Percentiles rank a stretch among this genome's conserved stretches.
Conservation (phyloP, 306 rosid species). For the Cicer chorassanicum region DNA sequence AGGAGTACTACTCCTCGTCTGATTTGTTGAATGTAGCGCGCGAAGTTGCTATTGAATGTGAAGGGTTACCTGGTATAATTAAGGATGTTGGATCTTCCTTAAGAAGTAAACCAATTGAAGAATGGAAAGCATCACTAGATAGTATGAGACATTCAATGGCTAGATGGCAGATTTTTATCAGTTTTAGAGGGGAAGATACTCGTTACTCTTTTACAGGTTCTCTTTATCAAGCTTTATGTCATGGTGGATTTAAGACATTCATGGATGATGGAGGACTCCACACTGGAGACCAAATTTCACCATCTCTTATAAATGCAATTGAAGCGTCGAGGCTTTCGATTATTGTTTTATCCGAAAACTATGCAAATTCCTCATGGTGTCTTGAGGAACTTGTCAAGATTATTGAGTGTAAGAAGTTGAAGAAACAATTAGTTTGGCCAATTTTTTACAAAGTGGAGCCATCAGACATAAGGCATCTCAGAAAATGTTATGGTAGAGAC, state of each 20-base stretch:
- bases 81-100: conserved; percentile 34
- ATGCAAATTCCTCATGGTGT: conserved; percentile 28
- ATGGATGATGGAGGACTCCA: conserved; percentile 18
- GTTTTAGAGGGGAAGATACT: conserved; percentile 1
- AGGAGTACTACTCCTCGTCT: not conserved
- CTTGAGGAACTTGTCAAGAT: conserved; percentile 37
- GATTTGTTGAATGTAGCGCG: not conserved
- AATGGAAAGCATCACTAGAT: conserved; percentile 29
- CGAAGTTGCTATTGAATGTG: conserved; percentile 17
- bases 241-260: conserved; percentile 25
- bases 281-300: conserved; percentile 27
- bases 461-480: not conserved
- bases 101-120: conserved; percentile 21
- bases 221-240: conserved; percentile 9
- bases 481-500: not conserved
- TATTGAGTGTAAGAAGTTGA: not conserved
- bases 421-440: conserved; percentile 25
- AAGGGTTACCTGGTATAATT: conserved; percentile 35
- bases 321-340: conserved; percentile 20
- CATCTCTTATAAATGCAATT: conserved; percentile 1
- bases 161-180: not conserved
- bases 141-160: conserved; percentile 17
- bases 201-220: not conserved
- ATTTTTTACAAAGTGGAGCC: conserved; percentile 42
- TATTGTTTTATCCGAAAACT: conserved; percentile 32